Evolutionary conservation across 148 eudicot genomes (phyloP).

Genomic region (Vaccinium darrowii): DNA sequence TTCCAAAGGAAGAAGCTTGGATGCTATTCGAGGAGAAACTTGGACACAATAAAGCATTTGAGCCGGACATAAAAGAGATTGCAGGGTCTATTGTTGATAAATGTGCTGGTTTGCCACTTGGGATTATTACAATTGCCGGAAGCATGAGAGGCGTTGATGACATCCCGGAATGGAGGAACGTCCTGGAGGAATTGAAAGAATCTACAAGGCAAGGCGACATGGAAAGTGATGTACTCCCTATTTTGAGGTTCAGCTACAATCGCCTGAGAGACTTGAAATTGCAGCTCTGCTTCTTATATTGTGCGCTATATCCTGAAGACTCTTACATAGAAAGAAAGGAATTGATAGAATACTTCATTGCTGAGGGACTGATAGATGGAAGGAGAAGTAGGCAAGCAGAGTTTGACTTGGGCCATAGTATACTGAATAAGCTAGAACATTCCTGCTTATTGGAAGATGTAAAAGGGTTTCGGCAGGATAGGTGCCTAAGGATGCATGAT

Average conservation of each 20-base stretch:
- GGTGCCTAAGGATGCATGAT: conserved; percentile 23
- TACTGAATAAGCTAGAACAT: conserved; percentile 30
- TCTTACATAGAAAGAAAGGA: background rate
- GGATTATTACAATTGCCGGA: conserved; percentile 14
- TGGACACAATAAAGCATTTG: background rate
- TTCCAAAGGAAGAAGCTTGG: conserved; percentile 11
- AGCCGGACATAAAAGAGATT: background rate
- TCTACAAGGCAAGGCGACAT: conserved; percentile 12
- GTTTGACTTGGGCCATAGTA: conserved; percentile 23
- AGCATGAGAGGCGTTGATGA: conserved; percentile 18
- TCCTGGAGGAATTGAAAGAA: conserved; percentile 13
- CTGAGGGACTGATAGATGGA: conserved; percentile 31
- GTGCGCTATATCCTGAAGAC: conserved; percentile 31
- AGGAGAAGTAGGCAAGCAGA: conserved; percentile 11
- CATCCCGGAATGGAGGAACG: conserved; percentile 20
- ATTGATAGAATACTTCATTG: conserved; percentile 25
- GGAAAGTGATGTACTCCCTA: conserved; percentile 20
- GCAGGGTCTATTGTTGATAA: background rate
- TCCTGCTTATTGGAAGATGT: conserved; percentile 15
- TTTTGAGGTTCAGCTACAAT: conserved; percentile 26
- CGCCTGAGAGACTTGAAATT: conserved; percentile 19
- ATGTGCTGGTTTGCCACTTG: conserved; percentile 21
- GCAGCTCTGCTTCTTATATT: conserved; percentile 29
- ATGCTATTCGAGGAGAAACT: background rate
- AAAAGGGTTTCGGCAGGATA: background rate